phyloP scores from a whole-genome alignment of 2,329 filamentous ascomycete species.

The Trichoderma cornu-damae region DNA sequence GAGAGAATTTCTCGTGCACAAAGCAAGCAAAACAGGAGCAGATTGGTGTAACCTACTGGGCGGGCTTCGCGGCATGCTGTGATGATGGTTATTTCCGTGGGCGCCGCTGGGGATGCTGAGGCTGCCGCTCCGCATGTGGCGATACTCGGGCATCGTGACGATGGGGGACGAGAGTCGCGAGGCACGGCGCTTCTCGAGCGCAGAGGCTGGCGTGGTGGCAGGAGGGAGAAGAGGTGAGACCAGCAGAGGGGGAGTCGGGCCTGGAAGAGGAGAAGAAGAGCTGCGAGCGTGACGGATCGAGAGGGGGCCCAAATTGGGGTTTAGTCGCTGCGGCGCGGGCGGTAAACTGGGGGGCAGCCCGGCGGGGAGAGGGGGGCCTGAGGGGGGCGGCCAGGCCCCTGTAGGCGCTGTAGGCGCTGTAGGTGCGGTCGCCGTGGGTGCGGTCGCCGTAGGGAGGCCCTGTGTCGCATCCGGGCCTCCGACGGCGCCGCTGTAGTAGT shows the following conservation, averaged over 20 bases:
- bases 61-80: constrained; percentile 50
- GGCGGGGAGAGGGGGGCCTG: constrained; percentile 2
- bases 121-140: constrained; percentile 55
- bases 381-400: not conserved
- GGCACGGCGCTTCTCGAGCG: constrained; percentile 13
- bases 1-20: not conserved
- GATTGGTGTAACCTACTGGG: constrained; percentile 46
- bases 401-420: constrained; percentile 6
- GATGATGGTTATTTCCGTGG: constrained; percentile 24
- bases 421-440: not conserved
- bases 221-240: constrained; percentile 7
- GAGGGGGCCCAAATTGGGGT: constrained; percentile 16
- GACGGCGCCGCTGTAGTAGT: not conserved
- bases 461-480: constrained; percentile 1
- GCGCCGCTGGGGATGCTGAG: constrained; percentile 44
- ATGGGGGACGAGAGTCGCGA: constrained; percentile 17
- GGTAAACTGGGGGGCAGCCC: constrained; percentile 7
- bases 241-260: constrained; percentile 9
- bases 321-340: constrained; percentile 9
- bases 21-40: not conserved
- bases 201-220: constrained; percentile 1
- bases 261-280: constrained; percentile 19
- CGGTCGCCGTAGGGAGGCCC: constrained; percentile 8
- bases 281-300: constrained; percentile 18
- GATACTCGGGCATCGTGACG: constrained; percentile 45